Evolutionary conservation across 495 filamentous ascomycete species (phyloP).

Genomic region (Neurospora intermedia): DNA sequence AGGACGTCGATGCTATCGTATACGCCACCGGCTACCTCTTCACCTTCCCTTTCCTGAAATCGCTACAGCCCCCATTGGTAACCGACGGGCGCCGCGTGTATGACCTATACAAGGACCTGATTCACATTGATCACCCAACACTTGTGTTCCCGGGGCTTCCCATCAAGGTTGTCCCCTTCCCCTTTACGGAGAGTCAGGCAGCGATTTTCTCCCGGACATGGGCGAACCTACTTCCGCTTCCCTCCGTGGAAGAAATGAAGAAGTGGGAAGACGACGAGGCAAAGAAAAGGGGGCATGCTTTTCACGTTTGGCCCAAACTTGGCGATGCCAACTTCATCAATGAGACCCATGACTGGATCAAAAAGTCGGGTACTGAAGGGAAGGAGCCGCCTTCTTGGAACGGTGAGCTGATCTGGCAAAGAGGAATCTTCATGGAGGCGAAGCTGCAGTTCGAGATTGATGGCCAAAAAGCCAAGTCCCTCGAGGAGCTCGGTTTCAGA

Average conservation of each 20-base stretch:
- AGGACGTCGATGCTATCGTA: slow-evolving; percentile 52
- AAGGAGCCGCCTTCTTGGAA: slow-evolving; percentile 61
- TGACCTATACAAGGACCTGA: slow-evolving; percentile 65
- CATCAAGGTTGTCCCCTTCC: slow-evolving; percentile 76
- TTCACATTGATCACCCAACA: slow-evolving; percentile 65
- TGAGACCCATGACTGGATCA: slow-evolving; percentile 50
- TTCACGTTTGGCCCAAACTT: slow-evolving; percentile 54
- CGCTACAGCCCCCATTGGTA: slow-evolving; percentile 46
- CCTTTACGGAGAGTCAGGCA: slow-evolving; percentile 65
- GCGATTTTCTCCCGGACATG: slow-evolving; percentile 67
- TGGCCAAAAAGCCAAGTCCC: slow-evolving; percentile 29
- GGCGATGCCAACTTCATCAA: slow-evolving; percentile 73
- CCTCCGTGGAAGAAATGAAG: slow-evolving; percentile 50
- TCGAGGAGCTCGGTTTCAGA: slow-evolving; percentile 33
- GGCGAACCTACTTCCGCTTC: slow-evolving; percentile 55
- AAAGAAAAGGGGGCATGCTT: slow-evolving; percentile 22
- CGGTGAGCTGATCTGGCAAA: slow-evolving; percentile 51
- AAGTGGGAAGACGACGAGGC: slow-evolving; percentile 39
- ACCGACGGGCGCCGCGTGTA: slow-evolving; percentile 57
- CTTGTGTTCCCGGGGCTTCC: slow-evolving; percentile 67
- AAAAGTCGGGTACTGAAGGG: slow-evolving; percentile 32
- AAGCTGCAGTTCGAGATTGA: slow-evolving; percentile 35
- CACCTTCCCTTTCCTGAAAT: slow-evolving; percentile 56
- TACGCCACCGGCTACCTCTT: slow-evolving; percentile 72
- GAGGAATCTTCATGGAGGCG: slow-evolving; percentile 29